Percentiles rank a stretch among this genome's conserved stretches.
Conservation (phyloP, 495 filamentous ascomycete species). For the Penicillium egyptiacum region DNA sequence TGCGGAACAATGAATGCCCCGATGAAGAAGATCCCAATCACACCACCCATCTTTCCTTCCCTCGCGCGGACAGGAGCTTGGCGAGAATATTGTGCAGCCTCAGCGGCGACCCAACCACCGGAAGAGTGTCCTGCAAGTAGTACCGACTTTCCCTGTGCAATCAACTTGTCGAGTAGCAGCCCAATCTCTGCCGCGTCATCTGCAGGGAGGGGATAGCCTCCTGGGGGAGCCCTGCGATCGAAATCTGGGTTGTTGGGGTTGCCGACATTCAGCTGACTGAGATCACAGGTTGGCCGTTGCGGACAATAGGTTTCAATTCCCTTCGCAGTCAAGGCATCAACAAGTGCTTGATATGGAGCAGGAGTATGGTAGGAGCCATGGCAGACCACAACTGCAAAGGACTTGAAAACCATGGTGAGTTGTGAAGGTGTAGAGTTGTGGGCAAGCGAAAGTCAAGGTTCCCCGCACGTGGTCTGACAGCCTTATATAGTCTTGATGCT, state of each 20-base stretch:
- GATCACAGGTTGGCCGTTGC: conserved; percentile 35
- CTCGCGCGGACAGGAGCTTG: conserved; percentile 22
- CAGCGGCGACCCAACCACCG: conserved; percentile 37
- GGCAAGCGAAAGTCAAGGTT: not conserved
- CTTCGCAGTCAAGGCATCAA: conserved; percentile 20
- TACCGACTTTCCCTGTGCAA: conserved; percentile 28
- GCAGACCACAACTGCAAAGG: conserved; percentile 27
- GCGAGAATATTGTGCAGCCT: conserved; percentile 30
- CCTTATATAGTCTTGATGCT: not conserved
- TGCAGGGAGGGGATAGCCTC: conserved; percentile 29
- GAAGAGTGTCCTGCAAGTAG: conserved; percentile 33
- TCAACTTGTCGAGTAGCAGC: conserved; percentile 20
- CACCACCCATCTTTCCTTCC: conserved; percentile 28
- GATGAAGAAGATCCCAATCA: conserved; percentile 38
- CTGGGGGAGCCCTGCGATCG: conserved; percentile 26
- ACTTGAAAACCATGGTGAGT: not conserved
- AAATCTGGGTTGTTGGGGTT: conserved; percentile 30
- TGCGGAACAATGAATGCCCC: conserved; percentile 33
- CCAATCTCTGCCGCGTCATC: conserved; percentile 27
- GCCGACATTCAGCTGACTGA: conserved; percentile 32
- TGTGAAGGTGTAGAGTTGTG: not conserved
- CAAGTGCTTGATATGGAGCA: conserved; percentile 30
- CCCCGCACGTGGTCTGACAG: conserved; percentile 3
- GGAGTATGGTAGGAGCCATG: conserved; percentile 41
- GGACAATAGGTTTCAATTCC: conserved; percentile 37